These are phyloP conservation scores for Mucuna pruriens DNA, from an alignment of 306 rosid genomes.

Conservation along the genomic window DNA sequence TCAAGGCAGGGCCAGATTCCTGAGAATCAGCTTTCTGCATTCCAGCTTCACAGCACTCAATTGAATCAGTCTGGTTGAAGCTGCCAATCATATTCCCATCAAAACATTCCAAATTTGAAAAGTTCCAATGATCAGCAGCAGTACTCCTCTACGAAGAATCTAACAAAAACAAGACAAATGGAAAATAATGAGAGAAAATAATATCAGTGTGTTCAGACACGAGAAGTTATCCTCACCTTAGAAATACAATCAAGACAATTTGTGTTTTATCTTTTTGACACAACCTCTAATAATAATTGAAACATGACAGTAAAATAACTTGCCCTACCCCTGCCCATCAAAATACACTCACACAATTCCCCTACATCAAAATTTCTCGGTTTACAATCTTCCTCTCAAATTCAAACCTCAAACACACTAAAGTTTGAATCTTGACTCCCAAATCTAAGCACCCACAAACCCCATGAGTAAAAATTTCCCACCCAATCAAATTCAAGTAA, in stretches of 20 bases:
- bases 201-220: not conserved
- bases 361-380: not conserved
- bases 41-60: constrained; percentile 29
- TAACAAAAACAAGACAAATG: not conserved
- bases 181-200: not conserved
- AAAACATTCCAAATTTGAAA: constrained; percentile 1
- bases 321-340: constrained; percentile 11
- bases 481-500: not conserved
- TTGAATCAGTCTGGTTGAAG: constrained; percentile 2
- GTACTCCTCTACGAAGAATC: constrained; percentile 1
- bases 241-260: not conserved
- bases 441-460: constrained; percentile 14
- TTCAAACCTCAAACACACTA: constrained; percentile 5
- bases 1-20: constrained; percentile 38
- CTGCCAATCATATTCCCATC: constrained; percentile 19
- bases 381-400: not conserved
- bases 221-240: not conserved
- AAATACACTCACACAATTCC: not conserved
- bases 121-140: constrained; percentile 6
- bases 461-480: constrained; percentile 5
- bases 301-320: not conserved
- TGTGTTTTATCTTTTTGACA: not conserved
- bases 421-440: constrained; percentile 11
- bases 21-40: not conserved
- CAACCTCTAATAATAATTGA: not conserved